Conservation (phyloP, 140 eudicot genomes). For the Oenanthe javanica region DNA sequence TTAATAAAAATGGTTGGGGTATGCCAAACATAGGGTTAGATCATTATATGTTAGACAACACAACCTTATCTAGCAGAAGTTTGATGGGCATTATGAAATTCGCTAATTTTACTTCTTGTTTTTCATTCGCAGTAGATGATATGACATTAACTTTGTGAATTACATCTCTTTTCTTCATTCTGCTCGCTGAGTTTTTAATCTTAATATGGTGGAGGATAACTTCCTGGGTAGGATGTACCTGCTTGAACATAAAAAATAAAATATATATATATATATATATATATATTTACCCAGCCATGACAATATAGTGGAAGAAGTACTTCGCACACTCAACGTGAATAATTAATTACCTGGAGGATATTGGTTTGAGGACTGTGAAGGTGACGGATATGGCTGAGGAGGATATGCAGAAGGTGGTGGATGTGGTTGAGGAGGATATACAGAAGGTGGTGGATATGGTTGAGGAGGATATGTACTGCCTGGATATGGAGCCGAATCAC, state of each 20-base stretch:
- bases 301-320: background rate
- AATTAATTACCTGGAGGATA: conserved; percentile 3
- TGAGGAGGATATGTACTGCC: conserved; percentile 16
- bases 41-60: background rate
- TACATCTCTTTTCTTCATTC: background rate
- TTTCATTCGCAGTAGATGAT: background rate
- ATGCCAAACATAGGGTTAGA: no score
- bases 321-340: background rate
- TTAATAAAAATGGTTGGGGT: no score
- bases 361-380: background rate
- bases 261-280: no score
- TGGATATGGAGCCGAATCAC: conserved; percentile 30
- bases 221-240: conserved; percentile 7
- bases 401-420: conserved; percentile 8
- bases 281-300: no score
- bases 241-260: background rate
- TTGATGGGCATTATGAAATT: background rate
- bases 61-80: background rate
- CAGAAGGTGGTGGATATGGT: conserved; percentile 35
- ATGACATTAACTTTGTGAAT: background rate
- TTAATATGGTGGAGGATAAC: conserved; percentile 10
- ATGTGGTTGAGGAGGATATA: conserved; percentile 17
- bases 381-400: conserved; percentile 18
- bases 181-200: background rate
- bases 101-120: background rate